Evolutionary conservation across 2,329 filamentous ascomycete species (phyloP).

Genomic region (Stagonosporopsis vannaccii): DNA sequence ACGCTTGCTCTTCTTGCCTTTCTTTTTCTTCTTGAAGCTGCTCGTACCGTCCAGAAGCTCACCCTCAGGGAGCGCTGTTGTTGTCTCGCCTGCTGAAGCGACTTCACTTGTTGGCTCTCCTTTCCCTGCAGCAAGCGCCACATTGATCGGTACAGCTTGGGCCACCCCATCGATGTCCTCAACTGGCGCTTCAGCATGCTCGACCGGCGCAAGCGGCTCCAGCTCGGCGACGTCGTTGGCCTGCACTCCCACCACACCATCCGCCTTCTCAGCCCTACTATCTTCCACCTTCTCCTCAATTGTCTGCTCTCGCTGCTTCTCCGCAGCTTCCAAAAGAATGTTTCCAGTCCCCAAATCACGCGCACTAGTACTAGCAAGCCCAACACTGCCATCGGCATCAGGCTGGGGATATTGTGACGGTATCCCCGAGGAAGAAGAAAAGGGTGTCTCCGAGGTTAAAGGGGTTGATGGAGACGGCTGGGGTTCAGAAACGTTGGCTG

Average conservation of each 20-base stretch:
- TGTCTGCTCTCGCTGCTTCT: conserved; percentile 4
- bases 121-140: neutral
- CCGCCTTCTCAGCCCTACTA: neutral
- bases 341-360: conserved; percentile 8
- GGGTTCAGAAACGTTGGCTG: conserved; percentile 42
- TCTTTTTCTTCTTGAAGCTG: conserved; percentile 35
- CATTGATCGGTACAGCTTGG: neutral
- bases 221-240: neutral
- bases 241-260: neutral
- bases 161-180: neutral
- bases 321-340: conserved; percentile 13
- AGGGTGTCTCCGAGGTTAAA: conserved; percentile 39
- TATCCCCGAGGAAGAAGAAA: conserved; percentile 40
- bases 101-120: conserved; percentile 7
- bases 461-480: conserved; percentile 39
- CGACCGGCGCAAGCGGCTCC: neutral
- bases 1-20: conserved; percentile 34
- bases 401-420: conserved; percentile 38
- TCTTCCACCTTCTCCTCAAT: neutral
- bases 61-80: conserved; percentile 6
- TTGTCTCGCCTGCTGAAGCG: neutral
- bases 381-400: conserved; percentile 35
- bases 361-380: conserved; percentile 22
- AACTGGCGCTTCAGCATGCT: neutral
- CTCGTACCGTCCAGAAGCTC: conserved; percentile 11